phyloP scores from a whole-genome alignment of 495 filamentous ascomycete genomes.

The Corynascus novoguineensis region DNA sequence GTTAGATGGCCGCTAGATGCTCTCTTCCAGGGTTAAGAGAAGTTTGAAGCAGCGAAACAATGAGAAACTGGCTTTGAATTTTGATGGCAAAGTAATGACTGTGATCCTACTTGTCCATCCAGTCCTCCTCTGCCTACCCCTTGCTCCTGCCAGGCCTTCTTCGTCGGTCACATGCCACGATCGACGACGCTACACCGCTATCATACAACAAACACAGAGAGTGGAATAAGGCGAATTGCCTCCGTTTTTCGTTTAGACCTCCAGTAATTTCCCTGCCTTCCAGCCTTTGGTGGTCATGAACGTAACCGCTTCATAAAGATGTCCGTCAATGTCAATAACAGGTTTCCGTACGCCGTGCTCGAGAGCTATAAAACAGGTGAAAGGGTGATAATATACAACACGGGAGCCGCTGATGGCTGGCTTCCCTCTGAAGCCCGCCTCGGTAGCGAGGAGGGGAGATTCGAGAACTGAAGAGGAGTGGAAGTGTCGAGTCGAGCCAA shows the following conservation, averaged over 20 bases:
- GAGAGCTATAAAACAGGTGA: constrained; percentile 11
- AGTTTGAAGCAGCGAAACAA: background rate
- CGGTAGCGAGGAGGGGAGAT: background rate
- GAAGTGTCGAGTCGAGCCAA: background rate
- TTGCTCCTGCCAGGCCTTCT: background rate
- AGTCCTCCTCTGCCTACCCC: background rate
- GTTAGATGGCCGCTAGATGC: background rate
- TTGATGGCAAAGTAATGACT: constrained; percentile 6
- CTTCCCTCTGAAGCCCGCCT: constrained; percentile 4
- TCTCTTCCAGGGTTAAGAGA: too few species aligned
- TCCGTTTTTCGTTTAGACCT: background rate
- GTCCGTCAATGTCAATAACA: constrained; percentile 8
- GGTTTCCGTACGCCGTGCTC: constrained; percentile 13
- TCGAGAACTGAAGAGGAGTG: background rate
- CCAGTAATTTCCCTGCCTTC: background rate
- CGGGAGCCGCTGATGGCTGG: background rate
- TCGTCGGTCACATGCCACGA: background rate
- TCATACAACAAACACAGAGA: constrained; percentile 14
- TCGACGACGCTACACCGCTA: background rate
- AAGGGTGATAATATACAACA: constrained; percentile 15
- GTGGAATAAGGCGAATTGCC: constrained; percentile 13
- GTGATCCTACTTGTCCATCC: background rate
- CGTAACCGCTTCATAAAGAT: constrained; percentile 10
- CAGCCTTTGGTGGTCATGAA: constrained; percentile 14
- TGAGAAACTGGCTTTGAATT: background rate